phyloP scores from a whole-genome alignment of 23 red algal genomes.

The Gracilaria gracilis region DNA sequence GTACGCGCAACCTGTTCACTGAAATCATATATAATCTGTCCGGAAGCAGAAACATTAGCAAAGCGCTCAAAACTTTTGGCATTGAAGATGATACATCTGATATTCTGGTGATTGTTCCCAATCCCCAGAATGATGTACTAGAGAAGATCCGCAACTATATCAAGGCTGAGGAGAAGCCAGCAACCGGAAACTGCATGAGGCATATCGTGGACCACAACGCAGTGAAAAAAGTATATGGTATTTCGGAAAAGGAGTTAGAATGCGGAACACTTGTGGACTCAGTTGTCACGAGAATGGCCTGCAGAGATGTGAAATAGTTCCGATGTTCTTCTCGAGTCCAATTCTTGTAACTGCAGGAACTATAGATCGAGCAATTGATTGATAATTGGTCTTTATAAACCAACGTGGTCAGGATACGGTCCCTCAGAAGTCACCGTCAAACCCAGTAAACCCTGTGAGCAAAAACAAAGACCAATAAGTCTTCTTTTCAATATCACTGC shows the following conservation, averaged over 20 bases:
- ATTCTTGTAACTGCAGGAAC: background rate
- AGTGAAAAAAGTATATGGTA: conserved; percentile 46
- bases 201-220: background rate
- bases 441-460: conserved; percentile 79
- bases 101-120: conserved; percentile 54
- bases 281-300: conserved; percentile 70
- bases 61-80: conserved; percentile 54
- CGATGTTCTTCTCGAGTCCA: background rate
- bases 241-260: conserved; percentile 34
- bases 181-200: background rate
- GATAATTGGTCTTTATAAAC: background rate
- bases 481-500: conserved; percentile 79
- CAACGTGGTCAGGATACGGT: background rate
- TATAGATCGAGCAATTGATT: background rate
- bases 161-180: conserved; percentile 37
- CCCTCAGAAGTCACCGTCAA: conserved; percentile 74
- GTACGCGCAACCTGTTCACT: conserved; percentile 54
- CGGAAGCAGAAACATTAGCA: conserved; percentile 46
- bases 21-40: conserved; percentile 75
- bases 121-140: background rate
- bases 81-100: conserved; percentile 31
- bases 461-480: conserved; percentile 72
- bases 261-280: conserved; percentile 37
- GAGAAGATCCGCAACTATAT: conserved; percentile 33
- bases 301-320: conserved; percentile 55